Evolutionary conservation across 768 basidiomycete genomes (phyloP).

Genomic region (Termitomyces sp.): DNA sequence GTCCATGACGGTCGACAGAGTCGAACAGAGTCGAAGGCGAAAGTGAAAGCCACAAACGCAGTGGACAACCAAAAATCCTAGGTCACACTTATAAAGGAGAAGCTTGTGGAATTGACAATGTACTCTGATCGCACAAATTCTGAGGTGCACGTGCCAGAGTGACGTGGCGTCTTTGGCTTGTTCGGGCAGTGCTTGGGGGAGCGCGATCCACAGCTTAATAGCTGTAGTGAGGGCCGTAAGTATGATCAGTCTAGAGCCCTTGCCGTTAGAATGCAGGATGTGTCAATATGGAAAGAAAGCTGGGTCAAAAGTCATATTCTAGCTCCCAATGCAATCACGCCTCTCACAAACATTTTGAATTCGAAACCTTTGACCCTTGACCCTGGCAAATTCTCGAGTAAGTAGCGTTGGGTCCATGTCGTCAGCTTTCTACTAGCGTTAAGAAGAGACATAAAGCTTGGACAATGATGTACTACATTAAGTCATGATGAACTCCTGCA

Average conservation of each 20-base stretch:
- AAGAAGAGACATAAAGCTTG: neutral
- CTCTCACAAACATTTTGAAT: no score
- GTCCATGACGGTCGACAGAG: constrained; percentile 41
- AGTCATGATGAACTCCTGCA: no score
- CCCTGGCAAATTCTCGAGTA: neutral
- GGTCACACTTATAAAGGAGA: neutral
- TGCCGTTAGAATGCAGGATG: no score
- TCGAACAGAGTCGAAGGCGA: constrained; percentile 12
- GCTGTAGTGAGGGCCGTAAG: no score
- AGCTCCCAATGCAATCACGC: no score
- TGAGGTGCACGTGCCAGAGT: constrained; percentile 27
- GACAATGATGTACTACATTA: neutral
- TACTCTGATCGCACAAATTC: constrained; percentile 15
- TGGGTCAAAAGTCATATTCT: no score
- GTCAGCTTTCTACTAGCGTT: neutral
- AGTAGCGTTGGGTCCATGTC: neutral
- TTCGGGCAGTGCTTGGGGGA: neutral
- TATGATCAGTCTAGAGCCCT: no score
- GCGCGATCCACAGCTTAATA: neutral
- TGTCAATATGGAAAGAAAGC: no score
- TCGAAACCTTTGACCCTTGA: neutral
- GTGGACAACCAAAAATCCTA: constrained; percentile 6
- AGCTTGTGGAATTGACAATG: neutral
- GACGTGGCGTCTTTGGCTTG: constrained; percentile 30
- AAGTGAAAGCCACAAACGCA: constrained; percentile 7